Evolutionary conservation across 106 monocot genomes (phyloP).

Genomic region (Dendrobium chrysotoxum): DNA sequence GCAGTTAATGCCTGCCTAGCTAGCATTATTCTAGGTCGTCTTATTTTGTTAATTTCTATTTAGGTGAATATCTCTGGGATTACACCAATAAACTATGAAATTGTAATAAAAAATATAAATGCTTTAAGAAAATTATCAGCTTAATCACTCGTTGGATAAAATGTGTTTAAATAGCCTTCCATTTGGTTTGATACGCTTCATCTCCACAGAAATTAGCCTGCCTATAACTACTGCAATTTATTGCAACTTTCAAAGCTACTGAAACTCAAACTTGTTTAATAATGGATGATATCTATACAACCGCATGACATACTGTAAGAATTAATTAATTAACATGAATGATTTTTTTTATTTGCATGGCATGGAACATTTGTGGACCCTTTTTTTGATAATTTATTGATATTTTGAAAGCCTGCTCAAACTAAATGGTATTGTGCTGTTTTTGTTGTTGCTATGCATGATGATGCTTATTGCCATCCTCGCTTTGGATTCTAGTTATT

Average conservation of each 20-base stretch:
- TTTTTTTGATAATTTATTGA: not conserved
- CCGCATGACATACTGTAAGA: not conserved
- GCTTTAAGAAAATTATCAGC: not conserved
- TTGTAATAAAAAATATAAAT: not conserved
- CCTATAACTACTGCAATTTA: not conserved
- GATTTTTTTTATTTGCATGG: not conserved
- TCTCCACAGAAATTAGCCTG: not conserved
- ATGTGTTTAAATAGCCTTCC: not conserved
- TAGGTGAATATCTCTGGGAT: not conserved
- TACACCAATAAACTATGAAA: not conserved
- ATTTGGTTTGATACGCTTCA: not conserved
- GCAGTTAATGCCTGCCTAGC: not conserved
- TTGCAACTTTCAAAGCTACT: not conserved
- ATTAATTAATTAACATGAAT: not conserved
- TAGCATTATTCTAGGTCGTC: not conserved
- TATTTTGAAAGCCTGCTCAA: not conserved
- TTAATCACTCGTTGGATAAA: not conserved
- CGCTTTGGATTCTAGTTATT: not conserved
- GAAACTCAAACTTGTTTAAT: too few species aligned
- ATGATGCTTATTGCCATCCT: not conserved
- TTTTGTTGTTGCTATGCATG: not conserved
- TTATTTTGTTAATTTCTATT: conserved; percentile 1
- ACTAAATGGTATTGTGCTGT: not conserved
- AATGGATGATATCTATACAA: too few species aligned
- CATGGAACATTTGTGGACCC: not conserved